Evolutionary conservation across 805 yeast genomes (phyloP).

Genomic region (Ogataea pignaliae): DNA sequence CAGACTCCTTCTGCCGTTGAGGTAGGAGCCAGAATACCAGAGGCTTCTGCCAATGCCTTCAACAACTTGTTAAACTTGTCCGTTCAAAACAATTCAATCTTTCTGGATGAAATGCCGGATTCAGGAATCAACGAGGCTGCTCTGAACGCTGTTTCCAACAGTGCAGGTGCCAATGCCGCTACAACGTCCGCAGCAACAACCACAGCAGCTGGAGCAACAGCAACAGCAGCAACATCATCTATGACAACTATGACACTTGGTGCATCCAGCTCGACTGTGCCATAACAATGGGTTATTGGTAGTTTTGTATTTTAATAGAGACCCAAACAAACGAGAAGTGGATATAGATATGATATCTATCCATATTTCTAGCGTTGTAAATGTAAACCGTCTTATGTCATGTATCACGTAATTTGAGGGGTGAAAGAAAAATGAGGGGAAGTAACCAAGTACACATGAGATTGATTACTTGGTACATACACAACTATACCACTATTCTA

Average conservation of each 20-base stretch:
- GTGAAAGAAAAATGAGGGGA: background rate
- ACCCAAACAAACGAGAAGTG: too few species aligned
- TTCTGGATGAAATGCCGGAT: conserved; percentile 22
- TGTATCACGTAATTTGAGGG: background rate
- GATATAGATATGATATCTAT: too few species aligned
- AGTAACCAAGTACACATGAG: too few species aligned
- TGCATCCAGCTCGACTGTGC: background rate
- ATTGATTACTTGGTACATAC: too few species aligned
- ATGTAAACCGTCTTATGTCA: too few species aligned
- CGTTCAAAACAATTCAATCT: conserved; percentile 22
- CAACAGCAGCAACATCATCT: background rate
- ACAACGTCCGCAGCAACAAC: conserved; percentile 1
- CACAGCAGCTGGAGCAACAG: background rate
- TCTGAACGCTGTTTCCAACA: conserved; percentile 4
- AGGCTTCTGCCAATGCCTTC: conserved; percentile 25
- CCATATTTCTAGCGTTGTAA: too few species aligned
- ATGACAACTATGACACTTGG: background rate
- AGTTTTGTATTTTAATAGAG: too few species aligned
- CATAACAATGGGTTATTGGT: background rate
- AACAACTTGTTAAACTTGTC: conserved; percentile 26
- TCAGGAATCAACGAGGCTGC: conserved; percentile 18
- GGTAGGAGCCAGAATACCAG: conserved; percentile 11
- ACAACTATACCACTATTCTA: too few species aligned
- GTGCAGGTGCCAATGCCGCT: too few species aligned
- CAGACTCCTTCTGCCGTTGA: conserved; percentile 1